Base-by-base conservation (phyloP, 2,329 filamentous ascomycete species). In the Daldinia sp. region DNA sequence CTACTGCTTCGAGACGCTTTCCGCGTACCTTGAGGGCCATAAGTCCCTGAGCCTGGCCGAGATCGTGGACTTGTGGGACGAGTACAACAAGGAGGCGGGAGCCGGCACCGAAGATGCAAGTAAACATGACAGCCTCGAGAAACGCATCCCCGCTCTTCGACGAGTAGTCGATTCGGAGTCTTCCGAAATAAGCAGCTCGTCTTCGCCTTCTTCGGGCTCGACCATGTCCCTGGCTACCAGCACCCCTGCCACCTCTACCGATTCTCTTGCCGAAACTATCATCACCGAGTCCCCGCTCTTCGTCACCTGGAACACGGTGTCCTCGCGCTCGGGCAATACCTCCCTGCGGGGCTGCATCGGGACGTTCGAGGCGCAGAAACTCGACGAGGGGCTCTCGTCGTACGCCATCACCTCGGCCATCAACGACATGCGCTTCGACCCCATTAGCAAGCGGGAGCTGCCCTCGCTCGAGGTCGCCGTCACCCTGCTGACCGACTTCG, bases 341-440 rank as follows among this genome's bases (percentile, higher is more conserved):
- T 85, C 85, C 21, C 85, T 99, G 39, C 90, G 95, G 62, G 95
- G 95, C 62, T 99, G 95, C 82, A 98, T 99, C 74, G 95, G 95
- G 70, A 99, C 94, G 2, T 99, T 98, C 73, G 91, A 94, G 73
- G 77, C 88, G 1, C 87, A 92, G 72, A 86, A 90, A 50, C 85
- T 99, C 10, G 83, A 87, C 27, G 78, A 85, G 1, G 94, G 93
- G 3, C 81, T 99, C 41, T 82, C 87, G 53, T 88, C 87, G 63
- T 98, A 97, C 78, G 91, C 94, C 47, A 79, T 96, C 68, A 95
- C 90, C 52, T 93, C 94, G 76, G 87, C 87, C 2, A 78, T 90
- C 19, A 79, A 88, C 58, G 88, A 90, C 77, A 82, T 78, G 62
- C 86, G 88, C 49, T 90, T 90, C 79, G 73, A 77, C 9, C 85